Percentiles rank a stretch among this genome's conserved stretches.
Evolutionary conservation across 352 stramenopile genomes (phyloP).

Genomic region (Pythium apleroticum): DNA sequence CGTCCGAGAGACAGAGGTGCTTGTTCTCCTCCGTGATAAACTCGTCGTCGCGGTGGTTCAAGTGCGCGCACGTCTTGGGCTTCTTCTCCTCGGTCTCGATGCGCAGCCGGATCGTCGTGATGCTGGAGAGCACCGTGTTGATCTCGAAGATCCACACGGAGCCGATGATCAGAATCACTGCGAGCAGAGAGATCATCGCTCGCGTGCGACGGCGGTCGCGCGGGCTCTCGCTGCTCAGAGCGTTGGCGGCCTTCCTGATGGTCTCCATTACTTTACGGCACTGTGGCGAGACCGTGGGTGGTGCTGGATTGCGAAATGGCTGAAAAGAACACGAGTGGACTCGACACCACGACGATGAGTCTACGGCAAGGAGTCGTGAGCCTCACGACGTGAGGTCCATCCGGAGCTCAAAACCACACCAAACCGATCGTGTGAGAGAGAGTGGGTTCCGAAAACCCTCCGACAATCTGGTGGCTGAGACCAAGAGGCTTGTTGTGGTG

Average conservation of each 20-base stretch:
- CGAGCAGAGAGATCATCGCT: not conserved
- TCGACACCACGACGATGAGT: too few species aligned
- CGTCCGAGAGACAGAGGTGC: constrained; percentile 16
- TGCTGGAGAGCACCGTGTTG: not conserved
- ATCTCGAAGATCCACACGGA: constrained; percentile 9
- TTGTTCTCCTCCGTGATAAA: constrained; percentile 9
- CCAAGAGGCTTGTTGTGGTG: not conserved
- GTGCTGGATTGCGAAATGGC: not conserved
- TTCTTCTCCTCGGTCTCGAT: not conserved
- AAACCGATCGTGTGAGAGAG: too few species aligned
- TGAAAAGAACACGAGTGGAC: not conserved
- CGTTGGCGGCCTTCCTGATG: not conserved
- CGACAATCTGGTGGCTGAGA: not conserved
- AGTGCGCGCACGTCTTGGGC: constrained; percentile 17
- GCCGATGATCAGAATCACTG: not conserved
- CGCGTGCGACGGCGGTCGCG: not conserved
- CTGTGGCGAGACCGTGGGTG: not conserved
- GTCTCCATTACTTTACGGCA: not conserved
- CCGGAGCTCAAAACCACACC: too few species aligned
- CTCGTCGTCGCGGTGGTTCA: constrained; percentile 16
- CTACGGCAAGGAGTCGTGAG: too few species aligned
- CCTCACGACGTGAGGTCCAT: too few species aligned
- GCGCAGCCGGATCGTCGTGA: not conserved
- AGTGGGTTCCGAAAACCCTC: not conserved
- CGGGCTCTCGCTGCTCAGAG: not conserved